phyloP scores from a whole-genome alignment of 192 early-diverging fungal genomes.

The Glomus cerebriforme region DNA sequence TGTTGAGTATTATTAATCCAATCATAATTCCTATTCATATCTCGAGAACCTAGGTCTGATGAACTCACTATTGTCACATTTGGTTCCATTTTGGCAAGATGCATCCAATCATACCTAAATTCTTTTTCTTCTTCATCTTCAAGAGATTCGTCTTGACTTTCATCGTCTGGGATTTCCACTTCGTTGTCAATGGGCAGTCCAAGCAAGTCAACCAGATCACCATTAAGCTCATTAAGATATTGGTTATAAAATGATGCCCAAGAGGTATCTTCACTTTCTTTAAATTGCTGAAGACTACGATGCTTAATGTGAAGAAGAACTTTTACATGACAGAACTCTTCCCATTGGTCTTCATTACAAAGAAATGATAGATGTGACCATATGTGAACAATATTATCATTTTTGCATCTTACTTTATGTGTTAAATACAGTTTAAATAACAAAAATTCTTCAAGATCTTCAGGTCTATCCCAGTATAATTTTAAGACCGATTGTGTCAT shows the following conservation, averaged over 20 bases:
- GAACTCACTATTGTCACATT: background rate
- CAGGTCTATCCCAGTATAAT: conserved; percentile 3
- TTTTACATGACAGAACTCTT: background rate
- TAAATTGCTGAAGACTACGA: background rate
- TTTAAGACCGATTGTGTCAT: background rate
- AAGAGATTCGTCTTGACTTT: background rate
- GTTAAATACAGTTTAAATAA: too few species aligned
- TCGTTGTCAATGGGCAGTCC: background rate
- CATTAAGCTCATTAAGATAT: background rate
- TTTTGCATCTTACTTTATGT: background rate
- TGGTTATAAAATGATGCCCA: background rate
- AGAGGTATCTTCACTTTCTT: too few species aligned
- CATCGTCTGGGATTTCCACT: background rate
- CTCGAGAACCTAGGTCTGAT: background rate
- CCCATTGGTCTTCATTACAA: background rate
- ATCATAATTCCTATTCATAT: background rate
- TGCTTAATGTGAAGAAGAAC: background rate
- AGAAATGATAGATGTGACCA: background rate
- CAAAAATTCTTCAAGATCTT: too few species aligned
- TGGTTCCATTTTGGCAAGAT: too few species aligned
- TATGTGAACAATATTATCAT: background rate
- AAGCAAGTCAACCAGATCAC: background rate
- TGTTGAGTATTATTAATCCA: background rate
- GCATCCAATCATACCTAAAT: background rate
- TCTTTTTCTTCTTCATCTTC: background rate